phyloP scores from a whole-genome alignment of 805 yeast genomes.

The Wickerhamiella hasegawae region DNA sequence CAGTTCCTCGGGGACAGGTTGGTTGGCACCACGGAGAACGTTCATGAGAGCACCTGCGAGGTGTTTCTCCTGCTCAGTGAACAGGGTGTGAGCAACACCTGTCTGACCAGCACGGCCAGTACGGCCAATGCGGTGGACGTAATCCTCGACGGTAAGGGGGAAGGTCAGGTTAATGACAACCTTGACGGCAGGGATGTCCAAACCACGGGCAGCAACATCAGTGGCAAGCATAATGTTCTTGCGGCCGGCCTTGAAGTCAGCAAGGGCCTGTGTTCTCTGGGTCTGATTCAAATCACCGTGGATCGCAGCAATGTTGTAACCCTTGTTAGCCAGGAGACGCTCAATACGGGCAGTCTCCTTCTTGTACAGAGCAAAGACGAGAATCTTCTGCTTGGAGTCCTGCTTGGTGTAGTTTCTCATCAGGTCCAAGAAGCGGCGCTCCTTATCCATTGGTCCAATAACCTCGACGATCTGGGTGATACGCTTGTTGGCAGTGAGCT shows the following conservation, averaged over 20 bases:
- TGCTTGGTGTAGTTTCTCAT: constrained; percentile 47
- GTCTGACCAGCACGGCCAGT: constrained; percentile 95
- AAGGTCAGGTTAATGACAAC: constrained; percentile 88
- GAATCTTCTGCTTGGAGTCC: constrained; percentile 50
- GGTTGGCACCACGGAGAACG: constrained; percentile 84
- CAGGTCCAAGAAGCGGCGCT: constrained; percentile 53
- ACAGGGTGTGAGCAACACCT: constrained; percentile 88
- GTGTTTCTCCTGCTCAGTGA: constrained; percentile 94
- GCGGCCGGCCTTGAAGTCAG: constrained; percentile 67
- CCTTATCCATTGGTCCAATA: constrained; percentile 67
- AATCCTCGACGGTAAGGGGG: constrained; percentile 93
- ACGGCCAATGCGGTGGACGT: constrained; percentile 94
- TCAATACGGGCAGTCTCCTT: constrained; percentile 93
- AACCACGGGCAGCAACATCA: constrained; percentile 96
- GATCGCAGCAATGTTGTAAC: constrained; percentile 75
- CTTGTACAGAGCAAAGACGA: constrained; percentile 87
- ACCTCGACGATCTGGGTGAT: constrained; percentile 91
- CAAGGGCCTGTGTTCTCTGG: constrained; percentile 80
- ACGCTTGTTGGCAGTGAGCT: constrained; percentile 83
- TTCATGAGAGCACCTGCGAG: constrained; percentile 87
- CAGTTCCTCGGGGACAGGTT: constrained; percentile 88
- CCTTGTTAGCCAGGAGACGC: constrained; percentile 50
- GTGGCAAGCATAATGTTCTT: constrained; percentile 77
- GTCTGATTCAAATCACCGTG: constrained; percentile 92
- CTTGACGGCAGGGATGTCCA: constrained; percentile 94